These are phyloP conservation scores for Backusella circina DNA, from an alignment of 192 early-diverging fungal genomes.

Conservation along the genomic window DNA sequence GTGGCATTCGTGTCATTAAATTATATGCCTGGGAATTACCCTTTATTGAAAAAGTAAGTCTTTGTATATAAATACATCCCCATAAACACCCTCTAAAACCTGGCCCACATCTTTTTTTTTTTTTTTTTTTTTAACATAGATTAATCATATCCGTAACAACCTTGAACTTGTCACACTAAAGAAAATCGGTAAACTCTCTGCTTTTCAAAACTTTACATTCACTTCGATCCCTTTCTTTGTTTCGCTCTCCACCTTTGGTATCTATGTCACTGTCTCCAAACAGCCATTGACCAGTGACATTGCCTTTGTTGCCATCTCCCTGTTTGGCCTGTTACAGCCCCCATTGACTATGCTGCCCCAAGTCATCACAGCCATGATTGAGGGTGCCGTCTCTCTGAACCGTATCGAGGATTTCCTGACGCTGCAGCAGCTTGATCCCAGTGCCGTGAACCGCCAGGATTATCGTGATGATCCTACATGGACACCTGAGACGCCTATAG, in stretches of 20 bases:
- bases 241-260: constrained; percentile 38
- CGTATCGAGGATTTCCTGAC: constrained; percentile 45
- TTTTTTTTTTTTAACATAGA: background rate
- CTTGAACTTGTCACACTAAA: constrained; percentile 41
- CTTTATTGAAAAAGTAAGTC: constrained; percentile 65
- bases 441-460: constrained; percentile 54
- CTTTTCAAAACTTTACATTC: constrained; percentile 1
- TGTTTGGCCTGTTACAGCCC: constrained; percentile 47
- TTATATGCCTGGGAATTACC: constrained; percentile 91
- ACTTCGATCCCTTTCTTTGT: constrained; percentile 10
- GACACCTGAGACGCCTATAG: constrained; percentile 31
- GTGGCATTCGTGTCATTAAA: constrained; percentile 94
- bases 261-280: constrained; percentile 39
- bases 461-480: constrained; percentile 68
- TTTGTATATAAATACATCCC: too few species aligned
- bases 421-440: constrained; percentile 59
- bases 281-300: constrained; percentile 37
- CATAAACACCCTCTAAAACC: too few species aligned
- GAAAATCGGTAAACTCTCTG: constrained; percentile 14
- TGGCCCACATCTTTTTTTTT: too few species aligned
- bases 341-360: constrained; percentile 42
- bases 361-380: constrained; percentile 29
- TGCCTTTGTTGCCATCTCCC: constrained; percentile 23
- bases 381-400: constrained; percentile 36
- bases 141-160: constrained; percentile 19